phyloP scores from a whole-genome alignment of 1,284 basidiomycete species.

The Schizophyllum commune region DNA sequence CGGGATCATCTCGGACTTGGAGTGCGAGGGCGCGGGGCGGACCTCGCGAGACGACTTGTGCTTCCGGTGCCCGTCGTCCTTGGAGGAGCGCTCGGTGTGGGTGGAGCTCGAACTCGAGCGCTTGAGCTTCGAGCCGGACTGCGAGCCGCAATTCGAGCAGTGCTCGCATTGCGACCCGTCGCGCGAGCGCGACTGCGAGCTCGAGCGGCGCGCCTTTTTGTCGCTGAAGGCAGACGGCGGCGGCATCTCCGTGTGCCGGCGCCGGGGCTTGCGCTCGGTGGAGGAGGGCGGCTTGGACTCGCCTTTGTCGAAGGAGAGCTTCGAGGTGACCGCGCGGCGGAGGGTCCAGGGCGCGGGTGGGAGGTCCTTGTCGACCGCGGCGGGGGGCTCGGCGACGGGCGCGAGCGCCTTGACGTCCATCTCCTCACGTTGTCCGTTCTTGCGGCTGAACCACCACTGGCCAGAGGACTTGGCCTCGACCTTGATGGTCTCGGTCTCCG shows the following conservation, averaged over 20 bases:
- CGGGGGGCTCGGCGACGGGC: conserved; percentile 1
- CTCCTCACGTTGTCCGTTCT: conserved; percentile 26
- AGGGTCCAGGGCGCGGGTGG: conserved; percentile 6
- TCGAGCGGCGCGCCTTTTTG: background rate
- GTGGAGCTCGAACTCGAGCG: background rate
- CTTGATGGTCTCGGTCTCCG: conserved; percentile 41
- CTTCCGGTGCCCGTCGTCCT: background rate
- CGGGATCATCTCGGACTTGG: conserved; percentile 10
- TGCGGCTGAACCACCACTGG: conserved; percentile 54
- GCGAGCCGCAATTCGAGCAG: background rate
- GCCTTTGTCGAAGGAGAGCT: conserved; percentile 11
- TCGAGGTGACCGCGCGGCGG: conserved; percentile 11
- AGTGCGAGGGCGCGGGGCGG: background rate
- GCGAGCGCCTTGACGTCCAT: conserved; percentile 11
- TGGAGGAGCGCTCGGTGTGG: background rate
- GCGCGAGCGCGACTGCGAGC: background rate
- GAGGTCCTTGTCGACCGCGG: conserved; percentile 9
- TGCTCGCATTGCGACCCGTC: background rate
- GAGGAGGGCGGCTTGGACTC: conserved; percentile 1
- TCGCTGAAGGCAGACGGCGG: conserved; percentile 7
- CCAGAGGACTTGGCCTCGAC: conserved; percentile 48
- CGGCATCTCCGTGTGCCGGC: conserved; percentile 1
- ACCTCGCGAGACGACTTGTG: background rate
- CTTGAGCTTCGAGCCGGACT: background rate
- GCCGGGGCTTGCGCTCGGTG: background rate